Evolutionary conservation across 2,329 filamentous ascomycete species (phyloP), one percentile per base, ranked within the genome.

Genomic region (Hymenoscyphus repandus): DNA sequence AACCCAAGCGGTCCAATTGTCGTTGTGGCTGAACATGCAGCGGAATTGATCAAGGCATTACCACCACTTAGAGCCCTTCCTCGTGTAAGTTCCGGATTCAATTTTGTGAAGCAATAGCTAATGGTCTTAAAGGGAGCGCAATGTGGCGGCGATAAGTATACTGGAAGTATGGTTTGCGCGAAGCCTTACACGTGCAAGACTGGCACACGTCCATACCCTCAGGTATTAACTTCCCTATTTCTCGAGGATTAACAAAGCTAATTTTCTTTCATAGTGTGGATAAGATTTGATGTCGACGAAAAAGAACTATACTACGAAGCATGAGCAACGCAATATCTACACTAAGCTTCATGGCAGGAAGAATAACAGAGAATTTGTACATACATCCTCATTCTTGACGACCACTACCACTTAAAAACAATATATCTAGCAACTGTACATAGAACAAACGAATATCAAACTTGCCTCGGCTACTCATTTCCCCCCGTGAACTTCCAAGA

Each of bases 1-100:
- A 89, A 89, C 68, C 85, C 85, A 1, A 78, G 80, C 43, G 77
- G 81, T 1, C 76, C 80, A 36, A 79, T 86, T 58, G 81, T 86
- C 64, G 73, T 82, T 33, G 80, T 76, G 15, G 78, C 82, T 15
- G 84, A 87, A 70, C 55, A 57, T 18, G 63, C 62, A 58, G 54
- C 62, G 68, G 49, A 69, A 5, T 41, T 68, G 52, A 72, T 63
- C 54, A 37, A 57, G n/a, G 54, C 48, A 11, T 40, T 62, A 2
- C 53, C 55, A 22, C 13, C 31, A 3, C 43, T 20, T 20, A 40
- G 38, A 40, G 38, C 38, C n/a, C 13, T 40, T 9, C 13, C 4
- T 27, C 22, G 7, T 27, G 22, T 27, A 27, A 27, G 22, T 27
- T 27, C 7, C 22, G 7, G 22, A 7, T 27, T 27, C 7, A 27